phyloP scores from a whole-genome alignment of 768 basidiomycete species.

The Russula sp. region DNA sequence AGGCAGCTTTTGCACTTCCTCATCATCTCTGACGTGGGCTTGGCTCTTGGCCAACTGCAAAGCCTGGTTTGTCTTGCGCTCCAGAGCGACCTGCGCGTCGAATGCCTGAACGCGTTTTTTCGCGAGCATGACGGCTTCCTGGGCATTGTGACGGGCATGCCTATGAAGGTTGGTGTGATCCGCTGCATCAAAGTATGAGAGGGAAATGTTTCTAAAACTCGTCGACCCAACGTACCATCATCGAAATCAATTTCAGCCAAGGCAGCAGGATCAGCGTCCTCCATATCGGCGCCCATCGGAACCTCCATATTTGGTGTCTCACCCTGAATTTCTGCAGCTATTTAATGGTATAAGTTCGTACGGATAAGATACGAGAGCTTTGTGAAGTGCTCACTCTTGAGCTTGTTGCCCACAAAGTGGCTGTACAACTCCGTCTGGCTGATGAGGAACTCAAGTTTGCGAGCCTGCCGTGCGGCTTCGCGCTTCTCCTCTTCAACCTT shows the following conservation, averaged over 20 bases:
- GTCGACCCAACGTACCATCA: slow-evolving; percentile 50
- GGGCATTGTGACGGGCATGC: slow-evolving; percentile 85
- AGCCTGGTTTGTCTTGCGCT: slow-evolving; percentile 76
- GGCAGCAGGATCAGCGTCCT: slow-evolving; percentile 42
- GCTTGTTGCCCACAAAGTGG: slow-evolving; percentile 97
- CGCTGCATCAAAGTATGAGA: slow-evolving; percentile 39
- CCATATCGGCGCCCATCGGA: slow-evolving; percentile 53
- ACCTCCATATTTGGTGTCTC: slow-evolving; percentile 35
- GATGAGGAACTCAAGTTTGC: slow-evolving; percentile 97
- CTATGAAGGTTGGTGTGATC: slow-evolving; percentile 79
- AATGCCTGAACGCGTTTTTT: slow-evolving; percentile 76
- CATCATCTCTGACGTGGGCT: slow-evolving; percentile 37
- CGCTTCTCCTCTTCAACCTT: slow-evolving; percentile 89
- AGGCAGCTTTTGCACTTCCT: slow-evolving; percentile 29
- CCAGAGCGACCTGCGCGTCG: slow-evolving; percentile 73
- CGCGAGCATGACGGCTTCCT: slow-evolving; percentile 77
- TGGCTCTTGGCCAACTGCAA: slow-evolving; percentile 56
- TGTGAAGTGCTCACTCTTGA: slow-evolving; percentile 56
- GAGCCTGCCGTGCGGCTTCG: slow-evolving; percentile 87
- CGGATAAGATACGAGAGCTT: background rate
- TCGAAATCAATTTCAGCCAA: slow-evolving; percentile 85
- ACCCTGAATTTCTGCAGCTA: slow-evolving; percentile 75
- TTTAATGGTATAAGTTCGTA: slow-evolving; percentile 19
- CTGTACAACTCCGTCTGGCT: slow-evolving; percentile 98
- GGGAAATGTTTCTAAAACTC: background rate